These are phyloP conservation scores for Breviolum minutum DNA, from an alignment of 73 alveolate species.

Conservation along the genomic window DNA sequence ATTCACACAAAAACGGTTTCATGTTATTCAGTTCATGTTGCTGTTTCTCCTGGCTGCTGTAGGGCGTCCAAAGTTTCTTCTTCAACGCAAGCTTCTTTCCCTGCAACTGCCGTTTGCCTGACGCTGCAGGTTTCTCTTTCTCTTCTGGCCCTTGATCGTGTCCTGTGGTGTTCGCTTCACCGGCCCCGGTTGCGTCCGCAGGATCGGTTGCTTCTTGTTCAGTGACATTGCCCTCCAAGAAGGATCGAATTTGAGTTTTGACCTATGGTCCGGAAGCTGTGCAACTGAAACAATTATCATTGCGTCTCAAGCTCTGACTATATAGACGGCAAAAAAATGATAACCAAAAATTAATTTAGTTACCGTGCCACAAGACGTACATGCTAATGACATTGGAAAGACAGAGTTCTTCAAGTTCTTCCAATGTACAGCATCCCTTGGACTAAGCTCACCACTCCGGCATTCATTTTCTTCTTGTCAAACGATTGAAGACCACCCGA, in stretches of 20 bases:
- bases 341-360: no score
- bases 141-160: not conserved
- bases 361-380: no score
- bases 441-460: not conserved
- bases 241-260: not conserved
- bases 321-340: not conserved
- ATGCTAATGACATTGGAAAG: no score
- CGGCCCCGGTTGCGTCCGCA: not conserved
- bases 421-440: not conserved
- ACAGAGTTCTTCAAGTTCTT: not conserved
- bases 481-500: not conserved
- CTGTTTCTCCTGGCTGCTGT: not conserved
- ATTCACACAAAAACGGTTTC: no score
- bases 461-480: not conserved
- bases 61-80: not conserved
- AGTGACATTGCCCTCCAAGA: not conserved
- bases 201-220: not conserved
- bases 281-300: no score
- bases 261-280: not conserved
- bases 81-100: constrained; percentile 13
- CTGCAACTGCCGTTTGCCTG: not conserved
- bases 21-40: not conserved
- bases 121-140: not conserved
- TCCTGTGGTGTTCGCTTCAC: not conserved
- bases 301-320: not conserved